Base-by-base conservation (phyloP, 2,329 filamentous ascomycete species). In the Fusarium longipes region DNA sequence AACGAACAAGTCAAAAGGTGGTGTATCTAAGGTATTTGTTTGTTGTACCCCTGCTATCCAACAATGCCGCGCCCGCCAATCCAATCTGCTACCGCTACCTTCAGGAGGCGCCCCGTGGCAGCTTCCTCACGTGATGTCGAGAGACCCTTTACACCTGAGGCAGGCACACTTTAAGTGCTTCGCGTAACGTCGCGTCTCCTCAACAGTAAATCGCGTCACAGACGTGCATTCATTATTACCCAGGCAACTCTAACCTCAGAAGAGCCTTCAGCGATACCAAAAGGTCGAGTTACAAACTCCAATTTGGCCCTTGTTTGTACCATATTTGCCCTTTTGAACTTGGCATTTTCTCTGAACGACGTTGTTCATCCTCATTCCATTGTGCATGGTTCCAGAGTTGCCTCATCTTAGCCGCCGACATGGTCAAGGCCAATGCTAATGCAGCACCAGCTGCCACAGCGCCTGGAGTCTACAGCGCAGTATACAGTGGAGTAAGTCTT, bases 401-500 rank as follows among this genome's bases (percentile, higher is more conserved):
- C 54, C 63, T 61, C 52, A 62, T 56, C 58, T 55, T 65, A 69
- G 67, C 67, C 71, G 70, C 68, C 72, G 74, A 73, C 45, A 86
- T 87, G 84, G 82, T 81, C 65, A 85, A 86, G 75, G 79, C 74
- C 70, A 74, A 68, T 66, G 73, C 75, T 44, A 66, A 54, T 38
- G 69, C 70, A 69, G 71, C 73, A 59, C 60, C 67, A 55, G 56
- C 70, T 63, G 70, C 70, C 67, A 70, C 73, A 67, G 77, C 77
- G 36, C 79, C 82, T 25, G 86, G 86, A 74, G 84, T 91, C 62
- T 91, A 89, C 79, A 89, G 87, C 78, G 88, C 88, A 66, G 90
- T 88, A 20, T 91, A 90, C 75, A 90, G 88, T 78, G 88, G 88
- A 77, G 88, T 90, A 81, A 80, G 86, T 83, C 68, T 40, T 56